phyloP scores from a whole-genome alignment of 2,329 filamentous ascomycete species.

The Zymoseptoria pseudotritici region DNA sequence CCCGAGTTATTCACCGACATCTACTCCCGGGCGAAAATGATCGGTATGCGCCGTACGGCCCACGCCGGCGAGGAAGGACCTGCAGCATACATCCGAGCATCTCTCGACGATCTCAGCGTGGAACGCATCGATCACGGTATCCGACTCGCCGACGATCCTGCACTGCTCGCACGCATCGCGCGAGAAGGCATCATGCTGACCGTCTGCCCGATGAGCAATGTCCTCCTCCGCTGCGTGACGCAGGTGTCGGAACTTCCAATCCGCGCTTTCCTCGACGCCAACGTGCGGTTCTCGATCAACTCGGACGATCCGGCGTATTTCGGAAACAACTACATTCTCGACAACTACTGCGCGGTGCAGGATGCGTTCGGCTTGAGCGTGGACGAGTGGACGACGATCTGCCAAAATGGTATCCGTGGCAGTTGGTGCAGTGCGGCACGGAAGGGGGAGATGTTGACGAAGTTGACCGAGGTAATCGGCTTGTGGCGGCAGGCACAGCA shows the following conservation, averaged over 20 bases:
- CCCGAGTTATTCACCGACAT: constrained; percentile 53
- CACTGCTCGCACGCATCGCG: constrained; percentile 53
- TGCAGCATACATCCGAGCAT: constrained; percentile 55
- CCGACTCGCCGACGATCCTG: constrained; percentile 53
- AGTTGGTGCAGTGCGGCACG: constrained; percentile 62
- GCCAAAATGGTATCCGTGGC: constrained; percentile 53
- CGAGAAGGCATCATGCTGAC: constrained; percentile 55
- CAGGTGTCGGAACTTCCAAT: constrained; percentile 53
- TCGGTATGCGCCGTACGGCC: constrained; percentile 57
- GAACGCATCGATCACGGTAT: constrained; percentile 70
- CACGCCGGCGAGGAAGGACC: constrained; percentile 73
- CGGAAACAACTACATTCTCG: constrained; percentile 60
- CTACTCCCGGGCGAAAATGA: constrained; percentile 48
- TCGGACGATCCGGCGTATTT: constrained; percentile 72
- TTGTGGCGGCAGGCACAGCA: constrained; percentile 4
- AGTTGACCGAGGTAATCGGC: constrained; percentile 12
- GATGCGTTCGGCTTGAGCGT: constrained; percentile 58
- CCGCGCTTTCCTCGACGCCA: constrained; percentile 53
- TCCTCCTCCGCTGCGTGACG: constrained; percentile 52
- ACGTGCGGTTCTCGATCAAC: constrained; percentile 64
- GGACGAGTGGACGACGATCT: constrained; percentile 61
- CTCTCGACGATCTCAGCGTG: constrained; percentile 55
- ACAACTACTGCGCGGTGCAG: constrained; percentile 70
- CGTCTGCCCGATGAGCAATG: constrained; percentile 67
- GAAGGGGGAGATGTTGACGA: constrained; percentile 51